Evolutionary conservation across 1,139 yeast genomes (phyloP), one percentile per base, ranked within the genome.

Genomic region (Yamadazyma atmosphaerica): DNA sequence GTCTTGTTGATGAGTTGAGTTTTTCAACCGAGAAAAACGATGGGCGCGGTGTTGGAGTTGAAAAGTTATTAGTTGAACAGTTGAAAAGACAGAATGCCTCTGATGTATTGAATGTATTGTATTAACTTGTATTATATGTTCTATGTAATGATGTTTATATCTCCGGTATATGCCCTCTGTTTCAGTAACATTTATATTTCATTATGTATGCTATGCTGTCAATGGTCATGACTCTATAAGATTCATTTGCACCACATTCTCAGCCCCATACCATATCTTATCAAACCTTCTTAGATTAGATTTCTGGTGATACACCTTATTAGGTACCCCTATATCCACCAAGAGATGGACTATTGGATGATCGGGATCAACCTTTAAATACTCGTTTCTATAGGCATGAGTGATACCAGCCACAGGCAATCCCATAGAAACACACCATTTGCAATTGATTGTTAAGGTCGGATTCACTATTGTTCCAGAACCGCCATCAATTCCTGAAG

Each of bases 401-500:
- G 79, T 58, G 17, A 85, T 55, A 0, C 94, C 87, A 8, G 79
- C 74, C 36, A 86, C 61, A 2, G 95, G 95, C 49, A 88, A 65
- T 1, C 94, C 95, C 58, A 84, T 66, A 26, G 90, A 83, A 9
- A 84, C 74, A 37, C 87, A 74, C 72, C 80, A 78, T 41, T 65
- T 67, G 49, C 80, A 63, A 25, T 54, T 54, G 17, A 69, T 51
- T 25, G 54, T 54, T 34, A 71, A 47, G 14, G 57, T 46, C 3
- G 61, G 63, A 29, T 67, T 68, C 43, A 57, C 57, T 2, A 64
- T 54, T 4, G 81, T 72, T 7, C 96, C 96, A 0, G 94, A 81
- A 4, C 95, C 87, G 7, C 94, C 84, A 54, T 88, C 96, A 31
- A 86, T 69, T 6, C 96, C 96, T 0, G 90, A 77, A 2, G 96